Evolutionary conservation across 2,329 filamentous ascomycete genomes (phyloP).

Genomic region (Talaromyces sp.): DNA sequence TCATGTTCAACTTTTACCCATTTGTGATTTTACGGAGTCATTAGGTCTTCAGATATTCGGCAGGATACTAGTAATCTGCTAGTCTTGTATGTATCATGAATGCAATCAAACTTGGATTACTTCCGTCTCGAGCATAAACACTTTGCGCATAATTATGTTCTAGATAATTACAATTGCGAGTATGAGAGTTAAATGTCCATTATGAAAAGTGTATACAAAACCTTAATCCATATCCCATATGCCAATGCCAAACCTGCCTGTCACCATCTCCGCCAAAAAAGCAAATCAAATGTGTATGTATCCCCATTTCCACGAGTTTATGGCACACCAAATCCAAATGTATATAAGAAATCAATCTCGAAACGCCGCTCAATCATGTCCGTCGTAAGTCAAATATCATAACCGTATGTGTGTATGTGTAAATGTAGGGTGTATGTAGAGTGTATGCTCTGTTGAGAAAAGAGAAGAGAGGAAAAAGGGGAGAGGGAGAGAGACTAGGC

Average conservation of each 20-base stretch:
- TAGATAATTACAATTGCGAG: not conserved
- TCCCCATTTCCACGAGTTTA: not conserved
- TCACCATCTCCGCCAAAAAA: not conserved
- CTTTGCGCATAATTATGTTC: not conserved
- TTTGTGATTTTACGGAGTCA: constrained; percentile 15
- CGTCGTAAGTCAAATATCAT: not conserved
- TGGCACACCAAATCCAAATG: not conserved
- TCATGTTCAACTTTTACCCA: constrained; percentile 12
- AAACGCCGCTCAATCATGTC: constrained; percentile 2
- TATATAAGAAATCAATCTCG: not conserved
- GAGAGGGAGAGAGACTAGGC: constrained; percentile 33
- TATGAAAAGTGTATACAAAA: not conserved
- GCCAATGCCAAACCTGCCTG: not conserved
- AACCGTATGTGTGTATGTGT: not conserved
- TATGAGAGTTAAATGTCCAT: not conserved
- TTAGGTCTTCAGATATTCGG: constrained; percentile 7
- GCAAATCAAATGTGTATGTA: not conserved
- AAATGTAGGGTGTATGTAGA: not conserved
- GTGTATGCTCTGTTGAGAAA: not conserved
- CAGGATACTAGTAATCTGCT: constrained; percentile 1
- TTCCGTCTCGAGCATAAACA: not conserved
- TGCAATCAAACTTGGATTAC: constrained; percentile 9
- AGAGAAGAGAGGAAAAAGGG: not conserved
- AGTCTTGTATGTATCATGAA: constrained; percentile 12
- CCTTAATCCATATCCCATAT: not conserved